A percentile compares a stretch with the other conserved stretches of the same genome.
phyloP scores from a whole-genome alignment of 306 rosid species.

The Cucurbita argyrosperma region DNA sequence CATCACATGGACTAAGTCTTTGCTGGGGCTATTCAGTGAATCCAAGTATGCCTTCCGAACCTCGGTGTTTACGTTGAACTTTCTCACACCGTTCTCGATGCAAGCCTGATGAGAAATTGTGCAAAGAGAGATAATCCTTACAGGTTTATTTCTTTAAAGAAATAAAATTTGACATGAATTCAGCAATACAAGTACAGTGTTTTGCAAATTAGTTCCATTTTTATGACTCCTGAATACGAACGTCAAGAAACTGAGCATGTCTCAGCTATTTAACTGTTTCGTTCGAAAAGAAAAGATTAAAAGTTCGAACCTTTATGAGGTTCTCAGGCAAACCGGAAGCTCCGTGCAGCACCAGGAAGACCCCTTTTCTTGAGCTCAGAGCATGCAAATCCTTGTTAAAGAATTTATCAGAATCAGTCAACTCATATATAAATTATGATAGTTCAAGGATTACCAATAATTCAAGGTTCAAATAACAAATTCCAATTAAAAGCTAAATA shows the following conservation, averaged over 20 bases:
- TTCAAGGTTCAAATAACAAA: background rate
- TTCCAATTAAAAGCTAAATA: background rate
- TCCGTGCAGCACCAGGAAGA: slow-evolving; percentile 78
- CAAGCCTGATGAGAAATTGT: slow-evolving; percentile 34
- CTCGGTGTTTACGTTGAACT: slow-evolving; percentile 94
- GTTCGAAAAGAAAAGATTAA: background rate
- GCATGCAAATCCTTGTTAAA: slow-evolving; percentile 42
- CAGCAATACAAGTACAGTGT: background rate
- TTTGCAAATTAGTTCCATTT: background rate
- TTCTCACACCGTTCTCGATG: slow-evolving; percentile 62
- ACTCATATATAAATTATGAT: background rate
- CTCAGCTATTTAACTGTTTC: background rate
- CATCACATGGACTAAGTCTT: slow-evolving; percentile 77
- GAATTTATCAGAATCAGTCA: slow-evolving; percentile 18
- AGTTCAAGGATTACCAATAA: background rate
- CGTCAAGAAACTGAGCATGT: background rate
- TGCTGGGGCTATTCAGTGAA: slow-evolving; percentile 46
- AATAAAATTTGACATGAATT: background rate
- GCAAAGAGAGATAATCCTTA: background rate
- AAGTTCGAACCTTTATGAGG: slow-evolving; percentile 49
- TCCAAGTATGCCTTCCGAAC: slow-evolving; percentile 93
- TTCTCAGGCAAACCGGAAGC: slow-evolving; percentile 72
- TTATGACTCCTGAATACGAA: background rate
- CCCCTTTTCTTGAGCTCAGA: slow-evolving; percentile 54
- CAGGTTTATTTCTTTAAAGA: background rate